Percentiles rank a stretch among this genome's conserved stretches.
Evolutionary conservation across 1,139 yeast species (phyloP).

Genomic region (Hemisphaericaspora subhashii): DNA sequence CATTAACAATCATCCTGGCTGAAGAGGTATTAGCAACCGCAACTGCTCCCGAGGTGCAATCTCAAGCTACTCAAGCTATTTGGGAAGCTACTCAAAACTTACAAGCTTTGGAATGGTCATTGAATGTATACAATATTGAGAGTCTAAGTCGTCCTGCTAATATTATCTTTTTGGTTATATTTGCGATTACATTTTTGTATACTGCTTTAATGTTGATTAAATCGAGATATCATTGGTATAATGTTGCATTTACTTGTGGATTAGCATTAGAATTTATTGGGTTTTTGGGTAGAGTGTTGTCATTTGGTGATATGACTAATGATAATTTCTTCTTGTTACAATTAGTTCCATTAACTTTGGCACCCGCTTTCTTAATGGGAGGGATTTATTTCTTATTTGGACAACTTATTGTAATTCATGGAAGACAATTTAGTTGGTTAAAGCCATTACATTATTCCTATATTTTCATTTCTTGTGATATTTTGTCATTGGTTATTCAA

Average conservation of each 20-base stretch:
- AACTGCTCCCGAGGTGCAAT: conserved; percentile 26
- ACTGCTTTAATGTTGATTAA: conserved; percentile 23
- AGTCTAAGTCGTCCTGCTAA: conserved; percentile 24
- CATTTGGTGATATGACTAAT: conserved; percentile 41
- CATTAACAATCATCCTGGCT: conserved; percentile 32
- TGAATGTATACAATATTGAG: conserved; percentile 36
- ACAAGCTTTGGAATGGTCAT: conserved; percentile 20
- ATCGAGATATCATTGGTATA: conserved; percentile 75
- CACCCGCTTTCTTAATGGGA: conserved; percentile 87
- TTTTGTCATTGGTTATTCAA: conserved; percentile 69
- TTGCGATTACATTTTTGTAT: conserved; percentile 21
- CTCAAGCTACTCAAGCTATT: conserved; percentile 33
- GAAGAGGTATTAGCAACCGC: conserved; percentile 41
- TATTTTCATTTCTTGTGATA: conserved; percentile 63
- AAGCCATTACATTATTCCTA: conserved; percentile 75
- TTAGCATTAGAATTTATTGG: conserved; percentile 68
- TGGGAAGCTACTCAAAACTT: conserved; percentile 33
- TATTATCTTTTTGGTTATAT: conserved; percentile 23
- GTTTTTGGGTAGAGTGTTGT: conserved; percentile 57
- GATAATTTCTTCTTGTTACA: conserved; percentile 58
- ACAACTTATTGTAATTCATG: conserved; percentile 67
- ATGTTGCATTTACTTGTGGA: conserved; percentile 61
- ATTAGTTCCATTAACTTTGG: conserved; percentile 67
- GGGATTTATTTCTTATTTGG: conserved; percentile 79
- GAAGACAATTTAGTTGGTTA: conserved; percentile 56